Evolutionary conservation across 257 asterid species (phyloP), one percentile per base, ranked within the genome.

Genomic region (Fraxinus anomala): DNA sequence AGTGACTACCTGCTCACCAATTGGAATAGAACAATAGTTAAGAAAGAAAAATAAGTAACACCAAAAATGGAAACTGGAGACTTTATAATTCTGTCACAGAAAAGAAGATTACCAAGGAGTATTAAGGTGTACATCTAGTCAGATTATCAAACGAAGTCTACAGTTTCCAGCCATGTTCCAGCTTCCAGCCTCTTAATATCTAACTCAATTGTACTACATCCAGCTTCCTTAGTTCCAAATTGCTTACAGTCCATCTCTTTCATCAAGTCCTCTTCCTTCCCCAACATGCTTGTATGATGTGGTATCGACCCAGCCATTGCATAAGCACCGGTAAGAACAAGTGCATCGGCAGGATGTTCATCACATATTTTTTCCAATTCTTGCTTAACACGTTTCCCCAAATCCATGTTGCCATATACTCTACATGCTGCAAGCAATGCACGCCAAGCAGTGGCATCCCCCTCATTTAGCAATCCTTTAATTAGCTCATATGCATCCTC

Each of bases 371-470:
- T 24, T 40, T 86, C 92, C 67, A 91, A 68, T 54, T 84, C 88
- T 73, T 8, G 70, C 61, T 78, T 89, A 78, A 88, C 89, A 13
- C 75, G 82, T 81, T 85, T 79, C 7, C 91, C 96, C 75, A 91
- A 70, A 72, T 85, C 79, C 1, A 88, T 80, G 36, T 87, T 76
- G 19, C 94, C 94, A 73, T 88, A 83, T 10, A 89, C 87, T 78
- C 91, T 85, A 79, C 94, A 89, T 0, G 92, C 91, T 36, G 92
- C 92, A 68, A 91, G 89, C 77, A 91, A 82, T 0, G 92, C 82
- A 6, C 97, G 91, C 92, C 89, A 91, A 21, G 89, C 89, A 77
- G 91, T 88, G 7, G 85, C 88, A 23, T 91, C 94, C 72, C 86
- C 86, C 83, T 84, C 82, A 31, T 80, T 42, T 0, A 87, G 87